Evolutionary conservation across 2,329 filamentous ascomycete species (phyloP), one percentile per base, ranked within the genome.

Genomic region (Chrysosphaeria jannelii): DNA sequence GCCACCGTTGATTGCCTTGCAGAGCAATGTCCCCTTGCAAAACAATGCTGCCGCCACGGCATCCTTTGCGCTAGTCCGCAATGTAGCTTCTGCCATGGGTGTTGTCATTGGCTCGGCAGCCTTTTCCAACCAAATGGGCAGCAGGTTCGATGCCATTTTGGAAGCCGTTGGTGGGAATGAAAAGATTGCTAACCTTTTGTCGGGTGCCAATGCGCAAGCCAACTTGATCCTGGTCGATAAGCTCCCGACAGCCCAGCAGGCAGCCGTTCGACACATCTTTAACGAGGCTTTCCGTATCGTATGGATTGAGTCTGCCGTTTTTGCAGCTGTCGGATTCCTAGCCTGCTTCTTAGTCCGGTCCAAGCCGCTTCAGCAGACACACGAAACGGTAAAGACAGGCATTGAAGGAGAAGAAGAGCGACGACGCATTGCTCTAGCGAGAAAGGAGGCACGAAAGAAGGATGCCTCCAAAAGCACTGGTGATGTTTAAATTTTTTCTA

Each of bases 21-120:
- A 72, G 32, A 49, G 53, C 8, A 51, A 50, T 16, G 54, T 68
- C 12, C 45, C 49, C 8, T 49, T 50, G 2, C 38, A 46, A 9
- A 56, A 68, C 29, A 57, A 62, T 23, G 58, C 58, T 3, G 50
- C 55, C 2, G 60, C 54, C n/a, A 63, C 58, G 0, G 49, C 60
- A 0, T 54, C 57, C 3, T 60, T 62, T 33, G 41, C 46, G 4
- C 63, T 65, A 34, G 36, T 55, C 15, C 48, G 58, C 17, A 52
- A 51, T 31, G 39, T 63, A 15, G 27, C 30, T 16, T 22, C 22
- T 5, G 29, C 30, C 25, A 27, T 32, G 10, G 22, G 20, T 19
- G 26, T 33, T 24, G 30, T 33, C 22, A 15, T 23, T 23, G 31
- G 22, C 25, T 30, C 29, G 8, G 23, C 25, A 14, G 28, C 24